phyloP scores from a whole-genome alignment of 345 rosid species.

The Gossypioides kirkii region DNA sequence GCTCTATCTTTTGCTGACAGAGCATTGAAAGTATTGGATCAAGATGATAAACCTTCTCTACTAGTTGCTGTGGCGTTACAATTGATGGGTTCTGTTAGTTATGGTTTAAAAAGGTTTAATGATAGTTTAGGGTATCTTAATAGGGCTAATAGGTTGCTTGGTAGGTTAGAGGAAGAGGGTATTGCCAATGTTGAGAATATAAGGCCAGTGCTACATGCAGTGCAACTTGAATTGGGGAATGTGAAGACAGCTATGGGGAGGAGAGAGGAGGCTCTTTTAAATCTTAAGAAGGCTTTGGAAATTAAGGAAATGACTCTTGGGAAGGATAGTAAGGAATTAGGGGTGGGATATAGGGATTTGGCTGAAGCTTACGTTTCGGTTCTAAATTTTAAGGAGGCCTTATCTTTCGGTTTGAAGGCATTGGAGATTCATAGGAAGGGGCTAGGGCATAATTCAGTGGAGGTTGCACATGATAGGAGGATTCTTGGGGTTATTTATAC shows the following conservation, averaged over 20 bases:
- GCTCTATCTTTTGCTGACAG: constrained; percentile 53
- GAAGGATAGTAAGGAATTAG: constrained; percentile 72
- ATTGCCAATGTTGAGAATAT: constrained; percentile 39
- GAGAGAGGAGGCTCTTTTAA: constrained; percentile 79
- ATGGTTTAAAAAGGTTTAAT: constrained; percentile 57
- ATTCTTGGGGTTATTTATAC: constrained; percentile 82
- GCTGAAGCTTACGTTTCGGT: constrained; percentile 84
- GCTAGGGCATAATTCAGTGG: constrained; percentile 72
- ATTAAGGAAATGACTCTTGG: constrained; percentile 68
- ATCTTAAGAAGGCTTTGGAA: constrained; percentile 68
- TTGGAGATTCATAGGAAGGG: constrained; percentile 68
- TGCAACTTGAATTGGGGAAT: constrained; percentile 70
- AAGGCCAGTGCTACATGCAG: constrained; percentile 63
- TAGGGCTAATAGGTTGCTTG: constrained; percentile 62
- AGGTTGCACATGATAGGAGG: constrained; percentile 81
- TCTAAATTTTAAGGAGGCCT: constrained; percentile 77
- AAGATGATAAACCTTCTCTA: constrained; percentile 41
- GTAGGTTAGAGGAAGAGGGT: constrained; percentile 52
- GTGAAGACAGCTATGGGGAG: constrained; percentile 88
- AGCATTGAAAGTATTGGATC: constrained; percentile 63
- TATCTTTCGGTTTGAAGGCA: constrained; percentile 64
- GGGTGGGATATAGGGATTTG: constrained; percentile 59
- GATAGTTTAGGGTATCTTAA: constrained; percentile 80
- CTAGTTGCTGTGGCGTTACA: constrained; percentile 72
- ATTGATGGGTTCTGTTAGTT: constrained; percentile 70